Evolutionary conservation across 805 yeast genomes (phyloP), one percentile per base, ranked within the genome.

Genomic region (Ogataea saltuana): DNA sequence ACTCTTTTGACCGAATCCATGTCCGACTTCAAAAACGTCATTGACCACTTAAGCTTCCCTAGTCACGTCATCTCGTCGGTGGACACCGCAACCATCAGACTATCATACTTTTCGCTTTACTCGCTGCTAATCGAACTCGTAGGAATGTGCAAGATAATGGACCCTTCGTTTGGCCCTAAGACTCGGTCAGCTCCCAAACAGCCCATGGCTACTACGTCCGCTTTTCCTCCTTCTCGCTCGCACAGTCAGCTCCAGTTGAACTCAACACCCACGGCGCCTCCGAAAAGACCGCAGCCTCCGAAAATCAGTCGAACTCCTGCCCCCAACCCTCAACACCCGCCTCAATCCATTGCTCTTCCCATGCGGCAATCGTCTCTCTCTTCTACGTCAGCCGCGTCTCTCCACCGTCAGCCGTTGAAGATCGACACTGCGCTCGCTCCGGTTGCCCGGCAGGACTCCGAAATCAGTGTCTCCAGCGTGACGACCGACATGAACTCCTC

Each of bases 81-180:
- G 20, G 31, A 40, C 33, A 22, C 44, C n/a, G 58, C 56, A 29
- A 20, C 54, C 6, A 34, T 61, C 5, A 49, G 66, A 48, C 20
- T 60, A 40, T 36, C 55, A 1, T 63, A 60, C 27, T 59, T 59
- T 30, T 37, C 60, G 8, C 21, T 63, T 4, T 53, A 54, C 32
- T 60, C 68, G 4, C 41, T 63, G n/a, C 48, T 60, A 18, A 47
- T 62, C 21, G 68, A 63, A 34, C 36, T 60, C 13, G 29, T 55
- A 6, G 45, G 52, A 18, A 39, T 59, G 12, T 60, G 61, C 36
- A 50, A 56, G 38, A 41, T 55, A 2, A 41, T 63, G 9, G 51
- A 58, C 10, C 64, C 67, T 3, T 18, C 52, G 31, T 48, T 41
- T 21, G 10, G 46, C 26, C 13, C 28, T 16, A 32, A 42, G 27